Evolutionary conservation across 73 alveolate genomes (phyloP), one percentile per base, ranked within the genome.

Genomic region (Blepharisma stoltei): DNA sequence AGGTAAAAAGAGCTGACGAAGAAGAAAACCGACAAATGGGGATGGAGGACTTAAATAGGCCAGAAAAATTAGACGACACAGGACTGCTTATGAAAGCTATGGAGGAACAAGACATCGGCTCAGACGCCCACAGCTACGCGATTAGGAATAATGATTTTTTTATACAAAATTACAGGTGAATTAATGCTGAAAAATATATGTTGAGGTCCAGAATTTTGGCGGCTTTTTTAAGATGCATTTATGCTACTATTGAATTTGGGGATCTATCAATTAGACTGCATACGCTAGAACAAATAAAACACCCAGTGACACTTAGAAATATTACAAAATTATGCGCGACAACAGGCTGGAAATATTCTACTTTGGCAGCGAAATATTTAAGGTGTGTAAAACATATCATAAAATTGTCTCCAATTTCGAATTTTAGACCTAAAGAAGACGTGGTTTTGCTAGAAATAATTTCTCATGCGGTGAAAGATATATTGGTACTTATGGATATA

Each of bases 331-430:
- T 92, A 11, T 92, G 98, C 66, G 93, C 91, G 54, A 87, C 91
- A 67, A 88, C 98, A 21, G 98, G 95, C 53, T 92, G 98, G 96
- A 76, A 67, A 21, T 76, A 83, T 18, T 94, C 94, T 0, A 81
- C 83, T 71, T 86, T 92, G 43, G 96, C 92, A 4, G 92, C 93
- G 46, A 92, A 92, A 78, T 92, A 89, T 81, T 76, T 92, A 14
- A 89, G 92, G 76, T 83, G 89, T 20, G 81, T 92, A 27, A 81
- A 84, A 32, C 79, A 60, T 67, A 81, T 81, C 47, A 48, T 84
- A 53, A 81, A 81, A 43, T 7, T 44, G 27, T 14, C 32, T 0
- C 44, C 78, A 18, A 49, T 81, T 6, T 49, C 46, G 27, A 55
- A 70, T 21, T 54, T 76, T 46, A 23, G 76, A 69, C 77, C 81